Evolutionary conservation across 176 grass and related monocot genomes (phyloP).

Genomic region (Carex scoparia): DNA sequence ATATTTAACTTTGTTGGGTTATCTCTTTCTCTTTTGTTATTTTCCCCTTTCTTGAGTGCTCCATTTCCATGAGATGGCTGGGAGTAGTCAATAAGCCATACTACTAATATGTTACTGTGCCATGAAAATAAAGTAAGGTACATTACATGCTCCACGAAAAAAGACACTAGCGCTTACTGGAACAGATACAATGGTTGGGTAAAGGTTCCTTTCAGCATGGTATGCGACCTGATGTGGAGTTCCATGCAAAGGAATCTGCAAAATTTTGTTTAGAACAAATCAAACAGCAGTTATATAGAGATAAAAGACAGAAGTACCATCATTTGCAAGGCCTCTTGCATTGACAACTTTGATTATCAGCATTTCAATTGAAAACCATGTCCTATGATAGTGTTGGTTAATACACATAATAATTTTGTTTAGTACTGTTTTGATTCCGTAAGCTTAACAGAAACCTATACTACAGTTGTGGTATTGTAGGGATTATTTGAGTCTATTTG

Average conservation of each 20-base stretch:
- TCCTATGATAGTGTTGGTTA: background rate
- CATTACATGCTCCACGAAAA: background rate
- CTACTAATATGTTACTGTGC: conserved; percentile 4
- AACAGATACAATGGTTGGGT: conserved; percentile 83
- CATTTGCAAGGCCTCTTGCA: background rate
- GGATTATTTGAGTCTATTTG: background rate
- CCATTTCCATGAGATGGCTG: background rate
- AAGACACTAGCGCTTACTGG: conserved; percentile 60
- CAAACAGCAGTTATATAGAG: conserved; percentile 3
- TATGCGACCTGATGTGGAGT: conserved; percentile 94
- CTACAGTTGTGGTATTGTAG: background rate
- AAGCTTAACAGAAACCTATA: background rate
- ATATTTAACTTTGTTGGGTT: background rate
- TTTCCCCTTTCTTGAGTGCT: background rate
- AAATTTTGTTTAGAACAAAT: conserved; percentile 14
- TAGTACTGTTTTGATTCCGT: background rate
- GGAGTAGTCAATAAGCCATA: background rate
- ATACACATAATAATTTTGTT: background rate
- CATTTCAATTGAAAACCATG: background rate
- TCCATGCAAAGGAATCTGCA: conserved; percentile 71
- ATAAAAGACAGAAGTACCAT: background rate
- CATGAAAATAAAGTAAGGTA: conserved; percentile 15
- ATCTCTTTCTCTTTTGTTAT: background rate
- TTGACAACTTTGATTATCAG: background rate
- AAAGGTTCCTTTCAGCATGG: conserved; percentile 76